These are phyloP conservation scores for Cardamine resedifolia DNA, from an alignment of 345 rosid species.

Conservation along the genomic window DNA sequence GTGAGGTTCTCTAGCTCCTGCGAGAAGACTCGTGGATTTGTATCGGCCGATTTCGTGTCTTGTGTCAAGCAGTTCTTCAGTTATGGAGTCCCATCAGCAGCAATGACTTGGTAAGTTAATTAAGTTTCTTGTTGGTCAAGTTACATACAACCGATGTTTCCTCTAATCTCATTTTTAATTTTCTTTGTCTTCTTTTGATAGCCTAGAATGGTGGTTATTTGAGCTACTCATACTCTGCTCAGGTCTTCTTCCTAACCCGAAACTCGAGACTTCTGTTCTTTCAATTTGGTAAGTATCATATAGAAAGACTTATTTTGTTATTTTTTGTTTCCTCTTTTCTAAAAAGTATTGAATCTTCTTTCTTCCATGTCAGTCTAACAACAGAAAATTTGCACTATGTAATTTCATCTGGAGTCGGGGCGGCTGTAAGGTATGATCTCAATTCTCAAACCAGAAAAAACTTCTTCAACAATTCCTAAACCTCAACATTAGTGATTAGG, in stretches of 20 bases:
- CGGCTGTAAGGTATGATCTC: constrained; percentile 37
- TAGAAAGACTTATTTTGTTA: background rate
- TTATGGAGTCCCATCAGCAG: constrained; percentile 46
- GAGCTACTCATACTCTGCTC: constrained; percentile 51
- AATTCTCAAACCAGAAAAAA: background rate
- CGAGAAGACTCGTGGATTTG: background rate
- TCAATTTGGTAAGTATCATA: constrained; percentile 48
- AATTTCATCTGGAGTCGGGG: constrained; percentile 37
- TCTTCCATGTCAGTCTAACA: constrained; percentile 32
- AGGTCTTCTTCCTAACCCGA: constrained; percentile 53
- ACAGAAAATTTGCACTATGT: constrained; percentile 36
- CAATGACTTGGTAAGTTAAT: constrained; percentile 42
- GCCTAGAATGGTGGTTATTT: constrained; percentile 68
- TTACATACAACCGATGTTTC: background rate
- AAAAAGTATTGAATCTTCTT: background rate
- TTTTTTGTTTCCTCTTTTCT: background rate
- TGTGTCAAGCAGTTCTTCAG: constrained; percentile 36
- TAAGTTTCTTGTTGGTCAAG: background rate
- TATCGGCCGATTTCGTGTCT: constrained; percentile 16
- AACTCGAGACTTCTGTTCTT: constrained; percentile 64
- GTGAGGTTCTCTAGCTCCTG: too few species aligned
- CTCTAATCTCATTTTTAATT: background rate
- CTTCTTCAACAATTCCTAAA: background rate
- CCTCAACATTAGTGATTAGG: background rate
- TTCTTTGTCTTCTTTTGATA: constrained; percentile 3